Evolutionary conservation across 106 monocot species (phyloP), one percentile per base, ranked within the genome.

Genomic region (Platanthera zijinensis): DNA sequence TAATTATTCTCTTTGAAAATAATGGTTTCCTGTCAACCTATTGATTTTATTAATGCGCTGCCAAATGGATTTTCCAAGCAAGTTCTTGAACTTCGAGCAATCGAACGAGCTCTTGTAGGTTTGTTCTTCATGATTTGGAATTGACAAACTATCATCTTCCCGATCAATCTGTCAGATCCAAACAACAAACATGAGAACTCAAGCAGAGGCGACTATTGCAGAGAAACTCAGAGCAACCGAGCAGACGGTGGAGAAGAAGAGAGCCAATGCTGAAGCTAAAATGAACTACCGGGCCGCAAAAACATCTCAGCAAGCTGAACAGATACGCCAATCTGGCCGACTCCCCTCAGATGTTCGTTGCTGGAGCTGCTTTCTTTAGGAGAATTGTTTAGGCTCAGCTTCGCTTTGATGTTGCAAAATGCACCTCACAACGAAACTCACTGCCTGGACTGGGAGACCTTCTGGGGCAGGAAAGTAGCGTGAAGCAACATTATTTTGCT

Each of bases 171-270:
- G 12, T 72, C 81, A 97, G 91, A 82, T 78, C 3, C 83, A 77
- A 80, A 86, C 71, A 0, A 86, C 91, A 57, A 81, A 79, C 50
- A 84, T 86, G 86, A 91, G 78, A 78, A 77, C 86, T 8, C 74
- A 57, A 6, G 82, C 86, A 9, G 89, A 92, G 62, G 85, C 84
- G 76, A 86, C 73, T 78, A 80, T 87, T 66, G 53, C 78, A 21
- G 77, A 72, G 64, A 92, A 86, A 57, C n/a, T 92, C 4, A 63
- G 73, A 32, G 2, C 9, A 19, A 78, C 72, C 7, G 75, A 74
- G 69, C 88, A 53, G 8, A 78, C 69, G 68, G 85, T 70, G 2
- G 84, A 84, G 48, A 85, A 86, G 51, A 88, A 88, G 74, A 83
- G 85, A 69, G 90, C 87, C 19, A 74, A 63, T 47, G 85, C 88